phyloP scores from a whole-genome alignment of 257 asterid genomes.

The Solanum infundibuliforme region DNA sequence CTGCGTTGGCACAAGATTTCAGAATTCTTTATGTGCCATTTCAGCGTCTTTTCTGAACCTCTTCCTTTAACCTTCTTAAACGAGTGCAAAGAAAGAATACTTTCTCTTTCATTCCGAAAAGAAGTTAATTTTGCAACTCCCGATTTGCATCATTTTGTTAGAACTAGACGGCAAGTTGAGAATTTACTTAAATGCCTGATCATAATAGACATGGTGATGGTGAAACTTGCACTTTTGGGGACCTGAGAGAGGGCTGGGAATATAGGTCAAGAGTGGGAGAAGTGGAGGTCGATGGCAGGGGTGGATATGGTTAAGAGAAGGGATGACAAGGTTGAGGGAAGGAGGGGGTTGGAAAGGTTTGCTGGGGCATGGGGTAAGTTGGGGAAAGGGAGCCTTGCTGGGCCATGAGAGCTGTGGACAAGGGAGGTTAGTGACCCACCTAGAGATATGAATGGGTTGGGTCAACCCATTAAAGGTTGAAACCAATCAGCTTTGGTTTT shows the following conservation, averaged over 20 bases:
- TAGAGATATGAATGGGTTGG: neutral
- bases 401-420: neutral
- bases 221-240: neutral
- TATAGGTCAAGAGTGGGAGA: neutral
- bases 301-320: neutral
- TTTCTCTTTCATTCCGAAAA: neutral
- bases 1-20: neutral
- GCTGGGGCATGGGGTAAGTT: neutral
- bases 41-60: neutral
- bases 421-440: neutral
- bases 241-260: neutral
- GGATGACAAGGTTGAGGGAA: neutral
- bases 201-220: neutral
- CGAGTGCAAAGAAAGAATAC: neutral
- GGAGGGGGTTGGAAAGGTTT: neutral
- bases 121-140: neutral
- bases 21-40: neutral
- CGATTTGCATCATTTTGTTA: neutral
- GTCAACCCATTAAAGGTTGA: neutral
- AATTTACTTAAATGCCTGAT: neutral
- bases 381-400: neutral
- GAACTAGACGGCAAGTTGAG: neutral
- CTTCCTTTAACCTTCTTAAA: neutral
- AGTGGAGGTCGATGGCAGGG: neutral
- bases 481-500: neutral